Evolutionary conservation across 106 monocot species (phyloP), one percentile per base, ranked within the genome.

Genomic region (Agapanthus africanus): DNA sequence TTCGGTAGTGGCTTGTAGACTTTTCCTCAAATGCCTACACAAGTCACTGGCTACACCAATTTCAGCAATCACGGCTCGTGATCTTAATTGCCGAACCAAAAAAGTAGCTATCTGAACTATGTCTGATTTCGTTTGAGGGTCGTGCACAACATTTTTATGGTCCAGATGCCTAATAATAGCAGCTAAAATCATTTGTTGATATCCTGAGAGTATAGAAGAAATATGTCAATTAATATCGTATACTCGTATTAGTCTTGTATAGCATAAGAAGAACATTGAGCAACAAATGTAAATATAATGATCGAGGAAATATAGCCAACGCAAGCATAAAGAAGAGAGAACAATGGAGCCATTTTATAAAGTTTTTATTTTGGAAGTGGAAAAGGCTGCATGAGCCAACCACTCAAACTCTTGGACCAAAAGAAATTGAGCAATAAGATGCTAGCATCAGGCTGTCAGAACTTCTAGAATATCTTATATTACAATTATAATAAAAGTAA

Each of bases 1-100:
- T 71, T 82, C 91, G 67, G 80, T 52, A 13, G 83, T 79, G 41
- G 83, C 80, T 52, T 97, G 88, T 23, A 97, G 84, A 65, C 86
- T 89, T 79, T 87, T 97, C 79, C 89, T 88, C 73, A 97, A 80
- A 85, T 97, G 97, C 54, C 88, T 78, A 76, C 84, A 92, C 57
- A 97, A 79, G 60, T 97, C 88, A 68, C 80, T 79, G 56, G 70
- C 72, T 40, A 84, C 74, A 66, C 77, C 91, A 60, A 97, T 68
- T 59, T 95, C 97, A 77, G 81, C 71, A 79, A 82, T 77, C 21
- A 84, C 76, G 34, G 80, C 60, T 46, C 67, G 73, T 67, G 84
- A 77, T 52, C 71, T 82, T 25, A 88, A 70, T 44, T 84, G 86
- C 40, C 41, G 79, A 81, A 84, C 78, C 71, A 97, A 83, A 54